These are phyloP conservation scores for Alternaria gansuensis DNA, from an alignment of 2,329 filamentous ascomycete genomes.

Conservation along the genomic window DNA sequence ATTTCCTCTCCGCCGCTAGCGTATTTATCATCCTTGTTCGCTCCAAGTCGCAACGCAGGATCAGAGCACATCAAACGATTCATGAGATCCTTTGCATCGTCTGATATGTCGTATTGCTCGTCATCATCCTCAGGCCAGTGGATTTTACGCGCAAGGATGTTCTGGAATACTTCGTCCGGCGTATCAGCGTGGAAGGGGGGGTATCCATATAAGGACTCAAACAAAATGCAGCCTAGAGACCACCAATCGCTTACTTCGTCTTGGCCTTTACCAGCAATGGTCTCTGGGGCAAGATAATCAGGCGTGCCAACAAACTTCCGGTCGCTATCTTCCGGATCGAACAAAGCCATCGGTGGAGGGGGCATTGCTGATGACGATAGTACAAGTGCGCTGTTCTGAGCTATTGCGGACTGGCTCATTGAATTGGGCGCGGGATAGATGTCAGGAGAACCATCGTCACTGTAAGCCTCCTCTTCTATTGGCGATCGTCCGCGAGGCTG, in stretches of 20 bases:
- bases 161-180: slow-evolving; percentile 94
- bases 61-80: slow-evolving; percentile 89
- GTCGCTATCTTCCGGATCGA: slow-evolving; percentile 92
- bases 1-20: slow-evolving; percentile 90
- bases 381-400: slow-evolving; percentile 64
- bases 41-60: slow-evolving; percentile 80
- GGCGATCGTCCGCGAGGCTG: slow-evolving; percentile 63
- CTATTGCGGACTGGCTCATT: slow-evolving; percentile 61
- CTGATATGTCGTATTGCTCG: slow-evolving; percentile 76
- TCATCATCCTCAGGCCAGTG: slow-evolving; percentile 89
- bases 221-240: slow-evolving; percentile 98
- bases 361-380: slow-evolving; percentile 78
- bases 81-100: slow-evolving; percentile 92
- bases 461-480: slow-evolving; percentile 78
- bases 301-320: slow-evolving; percentile 95
- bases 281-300: slow-evolving; percentile 96
- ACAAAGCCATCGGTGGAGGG: slow-evolving; percentile 90
- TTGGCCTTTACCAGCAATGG: slow-evolving; percentile 92
- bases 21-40: slow-evolving; percentile 84
- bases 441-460: slow-evolving; percentile 78
- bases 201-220: slow-evolving; percentile 92
- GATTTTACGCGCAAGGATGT: slow-evolving; percentile 88
- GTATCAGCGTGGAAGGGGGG: slow-evolving; percentile 92
- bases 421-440: slow-evolving; percentile 71
- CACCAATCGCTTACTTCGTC: slow-evolving; percentile 99